Base-by-base conservation (phyloP, 352 stramenopile genomes). In the Pythium phragmitis region DNA sequence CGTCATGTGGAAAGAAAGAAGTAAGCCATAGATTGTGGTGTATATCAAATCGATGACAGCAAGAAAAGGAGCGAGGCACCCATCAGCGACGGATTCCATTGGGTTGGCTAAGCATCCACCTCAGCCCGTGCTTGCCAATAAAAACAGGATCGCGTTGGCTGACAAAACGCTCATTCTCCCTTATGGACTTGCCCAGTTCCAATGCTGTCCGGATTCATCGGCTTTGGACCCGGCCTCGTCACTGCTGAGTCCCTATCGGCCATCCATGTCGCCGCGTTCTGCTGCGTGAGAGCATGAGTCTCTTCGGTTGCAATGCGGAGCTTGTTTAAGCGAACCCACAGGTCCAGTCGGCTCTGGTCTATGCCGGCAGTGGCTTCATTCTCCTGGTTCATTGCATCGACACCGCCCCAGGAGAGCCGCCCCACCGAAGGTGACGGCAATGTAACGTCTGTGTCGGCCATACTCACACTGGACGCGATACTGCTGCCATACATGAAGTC, bases 281-380 rank as follows among this genome's bases (percentile, higher is more conserved):
- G 9, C 37, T 57, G 49, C 5, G 57, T 57, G 16, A 65, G 47
- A 26, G 57, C 19, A 9, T 39, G 51, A 2, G 57, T 50, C 39
- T 65, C 57, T 16, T 65, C 57, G 17, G 34, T 48, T 1, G 57
- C 57, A 1, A 65, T 36, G 26, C 57, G 47, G 11, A 65, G 57
- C 47, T 58, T 23, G 33, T 65, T 65, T 5, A 65, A 55, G 12
- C 57, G 57, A 2, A 43, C 33, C 57, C 48, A 57, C 47, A 65
- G 19, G 2, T 57, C 48, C 4, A 65, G 39, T 4, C 50, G 48
- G n/a, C 33, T 13, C 23, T 55, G n/a, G 23, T 65, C 47, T 8
- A 57, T 26, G 4, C 16, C 16, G 1, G 30, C 17, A 9, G 5
- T 7, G 9, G 45, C 56, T 43, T 63, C 56, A 23, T 53, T 46